Evolutionary conservation across 139 green algal species (phyloP), one percentile per base, ranked within the genome.

Genomic region (Nannochloris sp.): DNA sequence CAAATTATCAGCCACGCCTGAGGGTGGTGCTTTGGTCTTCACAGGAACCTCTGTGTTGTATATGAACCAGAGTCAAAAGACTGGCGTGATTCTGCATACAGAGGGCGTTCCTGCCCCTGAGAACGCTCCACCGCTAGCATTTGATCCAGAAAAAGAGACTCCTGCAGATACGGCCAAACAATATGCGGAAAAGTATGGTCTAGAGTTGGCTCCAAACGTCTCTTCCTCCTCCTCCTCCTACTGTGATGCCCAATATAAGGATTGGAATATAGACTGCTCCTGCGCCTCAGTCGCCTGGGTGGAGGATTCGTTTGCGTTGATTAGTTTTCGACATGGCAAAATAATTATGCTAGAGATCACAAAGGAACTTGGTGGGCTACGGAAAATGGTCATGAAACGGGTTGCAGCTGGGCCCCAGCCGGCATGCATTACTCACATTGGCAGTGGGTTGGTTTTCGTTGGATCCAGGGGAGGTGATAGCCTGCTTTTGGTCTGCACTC

Each of bases 11-110:
- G 63, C 91, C 40, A 80, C 86, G 43, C 87, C 86, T 2, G 50
- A 31, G 29, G 82, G 88, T 23, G 91, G 89, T 2, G 87, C 77
- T 8, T 68, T 97, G 49, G 85, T 96, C 36, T 63, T 97, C 9
- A 84, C 74, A 45, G 65, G 75, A 10, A 83, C 87, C 59, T 69
- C 88, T 14, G 37, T 97, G n/a, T 58, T 93, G 44, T 89, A 89
- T 68, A 77, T 84, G 56, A 81, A 75, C 1, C 79, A 90, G 80
- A 70, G 81, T 49, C 37, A 65, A 17, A 44, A 72, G 16, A 37
- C 57, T 17, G 70, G 70, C 5, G 63, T 72, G 10, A 64, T 76
- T 20, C 17, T 76, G 10, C 46, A 76, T 48, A 57, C 63, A 1
- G 37, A n/a, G 2, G 70, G 57, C 9, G 46, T 72, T 49, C 62